These are phyloP conservation scores for Haematococcus lacustris DNA, from an alignment of 139 green algal genomes.

Conservation along the genomic window DNA sequence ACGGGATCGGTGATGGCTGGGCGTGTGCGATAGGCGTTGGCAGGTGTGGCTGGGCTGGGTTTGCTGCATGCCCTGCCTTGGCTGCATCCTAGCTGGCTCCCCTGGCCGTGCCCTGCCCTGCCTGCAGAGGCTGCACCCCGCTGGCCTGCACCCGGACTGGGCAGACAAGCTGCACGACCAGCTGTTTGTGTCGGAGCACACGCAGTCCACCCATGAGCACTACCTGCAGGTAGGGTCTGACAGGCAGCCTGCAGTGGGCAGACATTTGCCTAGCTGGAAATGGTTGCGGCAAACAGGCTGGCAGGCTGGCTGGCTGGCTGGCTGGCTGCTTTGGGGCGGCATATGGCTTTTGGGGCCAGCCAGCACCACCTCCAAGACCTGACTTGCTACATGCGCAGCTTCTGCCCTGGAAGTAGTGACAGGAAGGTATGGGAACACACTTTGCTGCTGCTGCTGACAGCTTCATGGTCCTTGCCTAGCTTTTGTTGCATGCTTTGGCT, in stretches of 20 bases:
- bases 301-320: too few relatives aligned
- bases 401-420: neutral
- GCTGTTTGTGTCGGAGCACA: conserved; percentile 53
- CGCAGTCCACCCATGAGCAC: conserved; percentile 80
- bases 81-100: too few relatives aligned
- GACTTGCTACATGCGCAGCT: neutral
- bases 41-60: too few relatives aligned
- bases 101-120: too few relatives aligned
- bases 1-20: too few relatives aligned
- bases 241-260: too few relatives aligned
- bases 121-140: conserved; percentile 59
- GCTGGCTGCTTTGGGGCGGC: neutral
- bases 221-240: conserved; percentile 67
- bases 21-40: too few relatives aligned
- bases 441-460: too few relatives aligned
- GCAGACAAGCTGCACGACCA: conserved; percentile 73
- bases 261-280: too few relatives aligned
- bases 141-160: conserved; percentile 75
- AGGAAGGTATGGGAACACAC: neutral
- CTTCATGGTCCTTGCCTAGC: too few relatives aligned
- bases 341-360: neutral
- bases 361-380: neutral
- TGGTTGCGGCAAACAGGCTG: neutral
- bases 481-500: too few relatives aligned
- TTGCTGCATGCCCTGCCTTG: too few relatives aligned